Evolutionary conservation across 495 filamentous ascomycete species (phyloP).

Genomic region (Penicillium herquei): DNA sequence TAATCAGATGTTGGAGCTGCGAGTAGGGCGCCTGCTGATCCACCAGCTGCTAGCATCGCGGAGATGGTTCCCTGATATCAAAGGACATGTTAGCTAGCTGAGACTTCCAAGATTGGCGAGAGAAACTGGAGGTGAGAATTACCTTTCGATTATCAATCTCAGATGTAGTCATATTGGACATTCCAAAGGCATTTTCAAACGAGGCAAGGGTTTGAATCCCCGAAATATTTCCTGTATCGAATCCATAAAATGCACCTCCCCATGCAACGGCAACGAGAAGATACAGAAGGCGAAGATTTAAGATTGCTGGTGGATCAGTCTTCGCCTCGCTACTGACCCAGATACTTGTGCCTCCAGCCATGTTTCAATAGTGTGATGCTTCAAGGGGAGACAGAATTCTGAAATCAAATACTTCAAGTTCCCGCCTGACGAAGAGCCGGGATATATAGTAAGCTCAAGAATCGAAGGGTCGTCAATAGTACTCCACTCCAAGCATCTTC

Average conservation of each 20-base stretch:
- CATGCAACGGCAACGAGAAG: constrained; percentile 22
- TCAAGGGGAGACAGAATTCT: background rate
- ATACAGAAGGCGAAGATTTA: constrained; percentile 27
- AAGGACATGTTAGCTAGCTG: too few species aligned
- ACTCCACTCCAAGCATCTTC: background rate
- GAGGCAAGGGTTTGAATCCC: constrained; percentile 59
- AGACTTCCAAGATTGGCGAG: too few species aligned
- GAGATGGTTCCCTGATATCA: constrained; percentile 56
- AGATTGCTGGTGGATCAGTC: constrained; percentile 23
- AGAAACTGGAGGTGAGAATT: background rate
- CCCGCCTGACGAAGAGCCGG: too few species aligned
- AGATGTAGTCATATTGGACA: constrained; percentile 12
- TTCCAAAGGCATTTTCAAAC: constrained; percentile 45
- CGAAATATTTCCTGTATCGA: constrained; percentile 65
- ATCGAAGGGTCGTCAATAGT: background rate
- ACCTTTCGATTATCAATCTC: constrained; percentile 24
- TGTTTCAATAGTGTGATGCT: background rate
- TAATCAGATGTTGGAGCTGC: constrained; percentile 54
- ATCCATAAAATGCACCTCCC: constrained; percentile 49
- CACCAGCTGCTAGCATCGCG: constrained; percentile 58
- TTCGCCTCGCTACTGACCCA: constrained; percentile 26
- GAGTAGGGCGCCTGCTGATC: constrained; percentile 56
- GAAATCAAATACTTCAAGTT: background rate
- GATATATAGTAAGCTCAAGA: background rate
- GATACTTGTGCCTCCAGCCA: constrained; percentile 27